A percentile compares a stretch with the other conserved stretches of the same genome.
Evolutionary conservation across 83 land plant genomes (phyloP).

Genomic region (Thuja plicata): DNA sequence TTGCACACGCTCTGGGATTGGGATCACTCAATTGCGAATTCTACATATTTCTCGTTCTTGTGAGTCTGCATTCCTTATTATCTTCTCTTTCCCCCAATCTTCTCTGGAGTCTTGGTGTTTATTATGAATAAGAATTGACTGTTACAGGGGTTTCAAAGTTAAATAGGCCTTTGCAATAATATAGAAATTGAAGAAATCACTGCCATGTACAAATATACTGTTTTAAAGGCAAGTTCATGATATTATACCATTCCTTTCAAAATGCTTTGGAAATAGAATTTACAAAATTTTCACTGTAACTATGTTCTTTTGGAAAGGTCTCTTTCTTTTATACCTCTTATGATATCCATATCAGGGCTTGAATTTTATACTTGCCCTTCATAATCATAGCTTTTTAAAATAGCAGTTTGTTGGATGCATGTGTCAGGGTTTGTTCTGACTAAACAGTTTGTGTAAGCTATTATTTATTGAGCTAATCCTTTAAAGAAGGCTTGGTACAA

Average conservation of each 20-base stretch:
- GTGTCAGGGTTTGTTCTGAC: background rate
- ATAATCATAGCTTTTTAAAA: background rate
- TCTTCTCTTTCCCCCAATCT: background rate
- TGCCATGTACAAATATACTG: background rate
- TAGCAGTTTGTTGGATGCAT: background rate
- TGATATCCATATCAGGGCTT: background rate
- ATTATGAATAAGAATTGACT: background rate
- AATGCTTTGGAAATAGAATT: background rate
- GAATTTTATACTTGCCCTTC: background rate
- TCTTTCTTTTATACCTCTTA: background rate
- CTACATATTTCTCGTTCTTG: slow-evolving; percentile 10
- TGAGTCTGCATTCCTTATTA: slow-evolving; percentile 1
- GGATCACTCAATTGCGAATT: slow-evolving; percentile 14
- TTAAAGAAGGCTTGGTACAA: background rate
- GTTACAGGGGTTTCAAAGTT: background rate
- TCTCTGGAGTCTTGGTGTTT: background rate
- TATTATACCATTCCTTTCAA: background rate
- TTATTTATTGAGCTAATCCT: background rate
- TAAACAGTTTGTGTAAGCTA: background rate
- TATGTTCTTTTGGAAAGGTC: background rate
- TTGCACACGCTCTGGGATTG: slow-evolving; percentile 9
- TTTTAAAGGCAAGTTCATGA: background rate
- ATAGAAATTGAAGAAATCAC: slow-evolving; percentile 2
- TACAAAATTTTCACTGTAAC: background rate
- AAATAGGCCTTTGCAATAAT: slow-evolving; percentile 4